A percentile compares a stretch with the other conserved stretches of the same genome.
phyloP scores from a whole-genome alignment of 768 basidiomycete genomes.

The Phaeolepiota aurea region DNA sequence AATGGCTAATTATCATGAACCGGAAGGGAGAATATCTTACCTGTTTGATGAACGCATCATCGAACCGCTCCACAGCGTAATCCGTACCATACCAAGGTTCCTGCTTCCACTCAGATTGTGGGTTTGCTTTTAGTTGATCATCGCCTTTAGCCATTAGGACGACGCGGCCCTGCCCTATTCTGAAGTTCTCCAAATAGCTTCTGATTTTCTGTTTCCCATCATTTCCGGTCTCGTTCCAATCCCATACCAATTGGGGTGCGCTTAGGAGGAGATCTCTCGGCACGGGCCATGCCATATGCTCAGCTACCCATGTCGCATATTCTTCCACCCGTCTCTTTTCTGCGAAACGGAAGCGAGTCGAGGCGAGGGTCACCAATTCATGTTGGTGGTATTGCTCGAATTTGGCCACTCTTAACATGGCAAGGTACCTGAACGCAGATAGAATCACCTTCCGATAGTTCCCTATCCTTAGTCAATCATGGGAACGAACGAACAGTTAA shows the following conservation, averaged over 20 bases:
- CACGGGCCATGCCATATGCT: conserved; percentile 72
- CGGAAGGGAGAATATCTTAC: conserved; percentile 17
- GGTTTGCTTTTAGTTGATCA: conserved; percentile 42
- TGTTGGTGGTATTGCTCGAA: conserved; percentile 64
- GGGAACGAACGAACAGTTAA: conserved; percentile 8
- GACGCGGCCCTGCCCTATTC: conserved; percentile 51
- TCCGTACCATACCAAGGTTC: conserved; percentile 93
- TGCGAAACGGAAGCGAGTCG: conserved; percentile 75
- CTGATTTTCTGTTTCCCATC: conserved; percentile 42
- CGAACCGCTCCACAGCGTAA: conserved; percentile 69
- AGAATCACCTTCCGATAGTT: conserved; percentile 68
- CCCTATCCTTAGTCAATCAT: conserved; percentile 28
- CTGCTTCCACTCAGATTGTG: conserved; percentile 46
- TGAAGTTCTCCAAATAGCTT: conserved; percentile 53
- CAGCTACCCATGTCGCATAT: conserved; percentile 71
- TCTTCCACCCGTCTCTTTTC: conserved; percentile 77
- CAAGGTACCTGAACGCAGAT: conserved; percentile 71
- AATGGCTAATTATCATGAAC: conserved; percentile 1
- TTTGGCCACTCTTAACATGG: conserved; percentile 52
- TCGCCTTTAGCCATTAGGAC: conserved; percentile 75
- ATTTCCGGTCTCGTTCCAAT: conserved; percentile 54
- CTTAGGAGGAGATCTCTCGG: conserved; percentile 71
- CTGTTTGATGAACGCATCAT: conserved; percentile 51
- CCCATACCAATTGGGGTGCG: conserved; percentile 62
- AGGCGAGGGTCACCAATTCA: conserved; percentile 65